Base-by-base conservation (phyloP, 202 grass and related monocot species). In the Panicum hallii region DNA sequence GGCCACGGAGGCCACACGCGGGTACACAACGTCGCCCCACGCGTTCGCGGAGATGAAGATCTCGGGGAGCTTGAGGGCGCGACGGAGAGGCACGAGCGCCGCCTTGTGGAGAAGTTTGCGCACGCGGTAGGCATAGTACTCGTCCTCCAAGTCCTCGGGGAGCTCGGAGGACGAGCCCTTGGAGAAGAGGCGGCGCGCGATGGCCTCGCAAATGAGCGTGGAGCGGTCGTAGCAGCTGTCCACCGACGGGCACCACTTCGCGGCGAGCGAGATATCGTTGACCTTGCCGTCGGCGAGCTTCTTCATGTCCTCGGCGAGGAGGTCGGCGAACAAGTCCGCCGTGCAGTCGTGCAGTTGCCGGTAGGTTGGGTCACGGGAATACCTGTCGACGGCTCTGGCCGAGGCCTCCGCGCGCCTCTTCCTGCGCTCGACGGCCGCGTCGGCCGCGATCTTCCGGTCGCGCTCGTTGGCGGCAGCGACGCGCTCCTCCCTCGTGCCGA, bases 211-310 rank as follows among this genome's bases (percentile, higher is more conserved):
- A 60, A 94, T 74, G 70, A 94, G 79, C 17, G 86, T 97, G 40
- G 91, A 94, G 58, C 67, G 85, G 70, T 94, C 92, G 74, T 92
- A 97, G 23, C 78, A 84, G 34, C 63, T 78, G 5, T 85, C 70
- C 5, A 92, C 55, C 60, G 94, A 90, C 2, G 94, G 94, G 67
- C 91, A 97, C 94, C 94, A 94, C 40, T 97, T 97, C 1, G 88
- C 87, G 4, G 94, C 89, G 32, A 97, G 91, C n/a, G 90, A 94
- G 50, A 92, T 15, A 14, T 90, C 57, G 8, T 47, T 20, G 26
- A 82, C 5, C 9, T 88, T 70, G 60, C 87, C 90, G 14, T 74
- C 87, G 1, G 72, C 75, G 65, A 84, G 85, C 55, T 87, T 83
- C 30, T 42, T 12, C 83, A 94, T 49, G 83, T 94, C 93, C 28